These are phyloP conservation scores for Populus euphratica DNA, from an alignment of 345 rosid genomes.

Conservation along the genomic window DNA sequence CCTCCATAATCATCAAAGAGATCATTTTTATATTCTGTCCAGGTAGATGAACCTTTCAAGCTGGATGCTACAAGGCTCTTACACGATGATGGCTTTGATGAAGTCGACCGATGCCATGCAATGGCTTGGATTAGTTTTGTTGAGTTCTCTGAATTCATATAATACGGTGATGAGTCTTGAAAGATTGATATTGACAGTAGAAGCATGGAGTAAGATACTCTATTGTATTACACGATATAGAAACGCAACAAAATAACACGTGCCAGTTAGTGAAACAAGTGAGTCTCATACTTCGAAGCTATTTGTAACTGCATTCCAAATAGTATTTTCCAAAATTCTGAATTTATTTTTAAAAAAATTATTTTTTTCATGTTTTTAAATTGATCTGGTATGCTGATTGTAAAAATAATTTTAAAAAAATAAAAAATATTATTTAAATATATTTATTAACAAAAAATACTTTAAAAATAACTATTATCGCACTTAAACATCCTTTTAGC, in stretches of 20 bases:
- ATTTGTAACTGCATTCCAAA: no score
- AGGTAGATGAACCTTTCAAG: conserved; percentile 42
- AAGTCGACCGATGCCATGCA: conserved; percentile 55
- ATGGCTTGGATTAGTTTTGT: conserved; percentile 52
- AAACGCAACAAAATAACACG: not conserved
- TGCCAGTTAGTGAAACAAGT: not conserved
- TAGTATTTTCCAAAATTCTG: no score
- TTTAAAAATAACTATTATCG: no score
- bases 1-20: conserved; percentile 64
- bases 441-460: no score
- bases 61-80: conserved; percentile 65
- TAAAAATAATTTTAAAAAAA: no score
- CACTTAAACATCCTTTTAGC: not conserved
- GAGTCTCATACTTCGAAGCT: not conserved
- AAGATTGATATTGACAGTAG: not conserved
- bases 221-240: not conserved
- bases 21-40: conserved; percentile 58
- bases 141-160: conserved; percentile 48
- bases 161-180: not conserved
- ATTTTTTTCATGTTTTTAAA: no score
- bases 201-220: not conserved
- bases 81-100: conserved; percentile 50
- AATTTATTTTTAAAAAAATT: no score
- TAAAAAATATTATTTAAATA: no score
- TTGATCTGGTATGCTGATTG: no score